These are phyloP conservation scores for Aspergillus brunneoviolaceus DNA, from an alignment of 2,329 filamentous ascomycete genomes.

Conservation along the genomic window DNA sequence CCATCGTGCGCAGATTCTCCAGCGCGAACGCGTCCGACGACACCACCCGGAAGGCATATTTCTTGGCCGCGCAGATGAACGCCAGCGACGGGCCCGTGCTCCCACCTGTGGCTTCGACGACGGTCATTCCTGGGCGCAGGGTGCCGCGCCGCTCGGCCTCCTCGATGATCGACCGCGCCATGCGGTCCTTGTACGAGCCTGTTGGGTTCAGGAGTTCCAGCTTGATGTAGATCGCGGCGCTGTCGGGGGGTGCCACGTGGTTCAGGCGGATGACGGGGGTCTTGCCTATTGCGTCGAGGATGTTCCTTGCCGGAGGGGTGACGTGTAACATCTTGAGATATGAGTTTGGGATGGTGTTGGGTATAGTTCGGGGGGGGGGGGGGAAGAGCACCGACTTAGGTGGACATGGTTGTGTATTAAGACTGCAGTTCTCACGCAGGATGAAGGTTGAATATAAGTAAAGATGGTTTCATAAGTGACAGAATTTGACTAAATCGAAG, in stretches of 20 bases:
- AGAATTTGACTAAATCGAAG: no score
- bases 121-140: slow-evolving; percentile 86
- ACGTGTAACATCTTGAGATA: no score
- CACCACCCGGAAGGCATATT: slow-evolving; percentile 13
- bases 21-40: slow-evolving; percentile 14
- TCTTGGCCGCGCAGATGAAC: slow-evolving; percentile 16
- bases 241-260: slow-evolving; percentile 74
- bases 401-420: no score
- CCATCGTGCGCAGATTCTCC: slow-evolving; percentile 15
- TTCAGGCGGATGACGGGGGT: slow-evolving; percentile 84
- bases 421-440: no score
- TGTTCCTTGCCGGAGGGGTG: no score
- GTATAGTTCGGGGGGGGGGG: no score
- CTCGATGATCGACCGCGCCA: slow-evolving; percentile 89
- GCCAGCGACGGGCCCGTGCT: slow-evolving; percentile 59
- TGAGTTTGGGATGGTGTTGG: no score
- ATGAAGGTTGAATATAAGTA: no score
- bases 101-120: slow-evolving; percentile 90
- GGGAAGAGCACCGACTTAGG: no score
- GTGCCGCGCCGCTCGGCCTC: slow-evolving; percentile 80
- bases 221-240: slow-evolving; percentile 79
- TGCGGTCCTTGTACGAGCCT: slow-evolving; percentile 83
- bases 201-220: slow-evolving; percentile 84
- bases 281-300: slow-evolving; percentile 63
- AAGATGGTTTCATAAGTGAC: no score